phyloP scores from a whole-genome alignment of 345 rosid genomes.

The Mallotus nudiflorus region DNA sequence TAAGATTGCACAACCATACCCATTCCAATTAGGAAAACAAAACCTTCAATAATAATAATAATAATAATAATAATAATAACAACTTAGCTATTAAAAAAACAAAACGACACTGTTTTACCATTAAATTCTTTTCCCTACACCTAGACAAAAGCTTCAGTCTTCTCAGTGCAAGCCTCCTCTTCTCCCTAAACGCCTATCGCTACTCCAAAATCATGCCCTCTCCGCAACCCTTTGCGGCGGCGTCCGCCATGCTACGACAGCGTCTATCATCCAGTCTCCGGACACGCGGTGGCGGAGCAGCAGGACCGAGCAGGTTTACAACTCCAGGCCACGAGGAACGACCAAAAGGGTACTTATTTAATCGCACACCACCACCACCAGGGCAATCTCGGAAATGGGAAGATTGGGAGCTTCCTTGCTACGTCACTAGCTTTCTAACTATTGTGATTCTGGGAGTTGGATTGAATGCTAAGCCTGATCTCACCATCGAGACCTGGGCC shows the following conservation, averaged over 20 bases:
- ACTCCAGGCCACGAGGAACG: conserved; percentile 88
- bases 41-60: too few relatives aligned
- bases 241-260: conserved; percentile 58
- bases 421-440: conserved; percentile 92
- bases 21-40: too few relatives aligned
- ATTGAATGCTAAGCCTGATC: conserved; percentile 97
- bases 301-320: conserved; percentile 79
- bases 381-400: conserved; percentile 96
- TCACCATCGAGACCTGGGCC: conserved; percentile 98
- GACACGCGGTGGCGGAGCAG: conserved; percentile 31
- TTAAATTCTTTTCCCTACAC: neutral
- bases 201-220: conserved; percentile 2
- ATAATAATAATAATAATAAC: too few relatives aligned
- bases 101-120: conserved; percentile 22
- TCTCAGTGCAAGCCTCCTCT: too few relatives aligned
- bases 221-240: conserved; percentile 25
- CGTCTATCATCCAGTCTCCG: conserved; percentile 57
- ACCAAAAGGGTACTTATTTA: conserved; percentile 89
- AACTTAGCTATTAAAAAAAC: too few relatives aligned
- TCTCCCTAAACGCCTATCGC: neutral
- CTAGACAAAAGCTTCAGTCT: too few relatives aligned
- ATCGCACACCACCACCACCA: conserved; percentile 67
- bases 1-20: too few relatives aligned
- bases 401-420: conserved; percentile 99
- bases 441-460: conserved; percentile 96